Evolutionary conservation across 305 asterid genomes (phyloP), one percentile per base, ranked within the genome.

Genomic region (Plantago lanceolata): DNA sequence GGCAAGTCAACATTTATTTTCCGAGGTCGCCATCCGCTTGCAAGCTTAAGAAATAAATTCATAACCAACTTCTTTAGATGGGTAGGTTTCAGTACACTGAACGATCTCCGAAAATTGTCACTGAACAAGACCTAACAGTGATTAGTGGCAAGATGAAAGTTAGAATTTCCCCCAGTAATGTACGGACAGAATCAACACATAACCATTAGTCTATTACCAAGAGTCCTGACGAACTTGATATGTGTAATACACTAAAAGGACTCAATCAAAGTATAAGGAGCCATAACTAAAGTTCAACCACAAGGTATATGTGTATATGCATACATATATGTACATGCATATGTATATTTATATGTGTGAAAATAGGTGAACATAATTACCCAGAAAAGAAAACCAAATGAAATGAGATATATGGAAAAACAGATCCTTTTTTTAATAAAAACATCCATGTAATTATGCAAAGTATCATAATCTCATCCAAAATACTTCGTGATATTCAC

Each of bases 1-100:
- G 60, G 28, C 68, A 57, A 50, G 68, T 88, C 88, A 67, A 79
- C 77, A 31, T 59, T 72, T 64, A 67, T 65, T 64, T 75, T 88
- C 78, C 75, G 77, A 13, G 92, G 94, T 65, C 92, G 79, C 96
- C 96, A 84, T 59, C 96, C 94, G 33, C 77, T 53, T 56, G 90
- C 83, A 68, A 85, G 81, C 73, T 76, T 84, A 61, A 80, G 71
- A 63, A 88, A 64, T 31, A 76, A 58, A 48, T 61, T 71, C 19
- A 86, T 45, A 61, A 70, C 82, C 66, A 75, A 68, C 69, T 73
- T 85, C 76, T 64, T 84, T 59, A 66, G 35, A 12, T 48, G 58
- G 18, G 69, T 64, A 15, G 75, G 59, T 48, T 11, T 58, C 75
- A 87, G 21, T 40, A 61, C 74, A 20, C 56, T 71, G 78, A 82